Conservation (phyloP, 768 basidiomycete genomes). For the Pulveroboletus sp. region DNA sequence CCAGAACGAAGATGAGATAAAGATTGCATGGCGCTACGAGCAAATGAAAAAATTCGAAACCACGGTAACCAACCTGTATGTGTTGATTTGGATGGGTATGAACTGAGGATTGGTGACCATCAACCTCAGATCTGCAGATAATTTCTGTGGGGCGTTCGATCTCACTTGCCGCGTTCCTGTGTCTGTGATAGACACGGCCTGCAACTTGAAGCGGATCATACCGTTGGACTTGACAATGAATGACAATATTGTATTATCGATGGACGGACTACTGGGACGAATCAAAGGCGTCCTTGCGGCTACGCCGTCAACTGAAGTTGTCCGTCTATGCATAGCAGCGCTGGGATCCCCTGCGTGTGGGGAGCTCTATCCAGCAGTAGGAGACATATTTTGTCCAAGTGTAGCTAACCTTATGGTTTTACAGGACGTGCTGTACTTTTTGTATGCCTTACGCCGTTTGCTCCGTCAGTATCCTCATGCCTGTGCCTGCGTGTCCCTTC, state of each 20-base stretch:
- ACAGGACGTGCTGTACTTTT: conserved; percentile 68
- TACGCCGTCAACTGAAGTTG: conserved; percentile 32
- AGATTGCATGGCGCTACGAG: conserved; percentile 98
- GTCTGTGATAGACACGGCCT: conserved; percentile 43
- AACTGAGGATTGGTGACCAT: conserved; percentile 9
- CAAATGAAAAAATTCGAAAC: conserved; percentile 91
- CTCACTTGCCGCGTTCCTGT: conserved; percentile 59
- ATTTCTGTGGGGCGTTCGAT: conserved; percentile 71
- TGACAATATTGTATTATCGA: conserved; percentile 17
- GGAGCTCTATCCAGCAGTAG: conserved; percentile 53
- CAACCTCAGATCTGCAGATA: conserved; percentile 44
- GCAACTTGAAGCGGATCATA: conserved; percentile 37
- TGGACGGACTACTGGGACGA: conserved; percentile 26
- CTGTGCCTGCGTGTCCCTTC: conserved; percentile 66
- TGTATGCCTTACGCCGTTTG: conserved; percentile 61
- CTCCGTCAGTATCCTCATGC: conserved; percentile 55
- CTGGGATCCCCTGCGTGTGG: conserved; percentile 71
- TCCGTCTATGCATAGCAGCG: conserved; percentile 59
- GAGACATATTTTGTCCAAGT: conserved; percentile 7
- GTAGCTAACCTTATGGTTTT: conserved; percentile 4
- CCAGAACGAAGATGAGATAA: conserved; percentile 59
- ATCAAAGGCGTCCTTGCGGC: conserved; percentile 29
- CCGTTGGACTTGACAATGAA: conserved; percentile 22
- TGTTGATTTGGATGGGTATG: conserved; percentile 22
- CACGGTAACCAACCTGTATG: conserved; percentile 59